Evolutionary conservation across 177 flowering plant species (phyloP).

Genomic region (Vitis hybrid): DNA sequence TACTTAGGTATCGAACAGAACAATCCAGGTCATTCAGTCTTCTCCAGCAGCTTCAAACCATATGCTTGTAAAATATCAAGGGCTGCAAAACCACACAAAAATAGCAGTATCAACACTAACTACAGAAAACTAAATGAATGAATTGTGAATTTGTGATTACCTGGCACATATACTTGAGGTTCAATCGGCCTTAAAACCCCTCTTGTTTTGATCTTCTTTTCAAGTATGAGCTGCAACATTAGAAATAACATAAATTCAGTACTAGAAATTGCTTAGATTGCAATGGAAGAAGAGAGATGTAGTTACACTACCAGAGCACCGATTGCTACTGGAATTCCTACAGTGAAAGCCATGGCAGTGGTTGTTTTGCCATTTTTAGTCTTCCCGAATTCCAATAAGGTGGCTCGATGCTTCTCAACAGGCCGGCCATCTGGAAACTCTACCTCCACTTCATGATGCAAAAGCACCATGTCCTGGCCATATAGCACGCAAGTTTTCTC

Average conservation of each 20-base stretch:
- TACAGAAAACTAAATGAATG: neutral
- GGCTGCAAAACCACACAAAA: conserved; percentile 5
- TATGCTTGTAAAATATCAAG: conserved; percentile 65
- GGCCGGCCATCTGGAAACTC: conserved; percentile 60
- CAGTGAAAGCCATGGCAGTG: conserved; percentile 93
- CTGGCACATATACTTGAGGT: conserved; percentile 85
- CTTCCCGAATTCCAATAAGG: conserved; percentile 82
- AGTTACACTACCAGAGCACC: conserved; percentile 73
- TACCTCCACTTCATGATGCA: conserved; percentile 88
- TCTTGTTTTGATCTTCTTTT: conserved; percentile 55
- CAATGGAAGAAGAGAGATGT: neutral
- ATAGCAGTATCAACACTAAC: neutral
- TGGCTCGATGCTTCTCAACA: conserved; percentile 57
- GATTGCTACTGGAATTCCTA: conserved; percentile 90
- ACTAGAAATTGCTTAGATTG: neutral
- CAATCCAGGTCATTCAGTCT: conserved; percentile 31
- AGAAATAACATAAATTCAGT: neutral
- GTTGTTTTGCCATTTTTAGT: conserved; percentile 49
- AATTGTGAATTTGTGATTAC: conserved; percentile 26
- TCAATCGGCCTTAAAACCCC: conserved; percentile 81
- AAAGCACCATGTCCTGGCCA: conserved; percentile 90
- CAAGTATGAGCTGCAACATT: conserved; percentile 66
- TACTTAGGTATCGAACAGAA: neutral
- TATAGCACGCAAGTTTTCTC: neutral
- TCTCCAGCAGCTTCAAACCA: conserved; percentile 70